Evolutionary conservation across 495 filamentous ascomycete species (phyloP).

Genomic region (Collariella sp.): DNA sequence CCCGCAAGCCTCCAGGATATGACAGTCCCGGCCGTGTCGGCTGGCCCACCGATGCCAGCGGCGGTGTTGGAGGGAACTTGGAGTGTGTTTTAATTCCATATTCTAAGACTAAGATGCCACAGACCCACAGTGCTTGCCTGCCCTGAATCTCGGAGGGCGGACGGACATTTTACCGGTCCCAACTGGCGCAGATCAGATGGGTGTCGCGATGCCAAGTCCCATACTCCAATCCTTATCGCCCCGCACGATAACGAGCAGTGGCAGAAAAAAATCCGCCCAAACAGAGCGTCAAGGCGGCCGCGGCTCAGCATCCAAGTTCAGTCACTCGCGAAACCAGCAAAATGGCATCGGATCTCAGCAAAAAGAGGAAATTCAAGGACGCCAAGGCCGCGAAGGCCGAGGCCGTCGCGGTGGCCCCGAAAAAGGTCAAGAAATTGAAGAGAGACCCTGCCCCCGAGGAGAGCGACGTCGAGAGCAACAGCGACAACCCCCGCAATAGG

Average conservation of each 20-base stretch:
- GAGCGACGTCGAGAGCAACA: conserved; percentile 19
- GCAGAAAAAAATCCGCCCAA: no score
- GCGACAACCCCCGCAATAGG: conserved; percentile 7
- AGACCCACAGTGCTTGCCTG: no score
- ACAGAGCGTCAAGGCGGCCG: no score
- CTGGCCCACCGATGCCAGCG: no score
- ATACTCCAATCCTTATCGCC: not conserved
- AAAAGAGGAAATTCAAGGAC: conserved; percentile 42
- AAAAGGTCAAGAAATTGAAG: conserved; percentile 26
- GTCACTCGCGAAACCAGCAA: conserved; percentile 5
- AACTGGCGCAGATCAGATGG: not conserved
- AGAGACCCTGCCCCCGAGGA: conserved; percentile 17
- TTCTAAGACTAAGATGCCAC: no score
- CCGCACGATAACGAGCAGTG: not conserved
- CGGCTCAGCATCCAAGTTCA: not conserved
- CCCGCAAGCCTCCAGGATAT: no score
- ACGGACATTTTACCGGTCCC: not conserved
- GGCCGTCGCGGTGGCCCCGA: conserved; percentile 11
- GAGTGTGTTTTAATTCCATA: no score
- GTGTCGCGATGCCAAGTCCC: not conserved
- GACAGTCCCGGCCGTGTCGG: no score
- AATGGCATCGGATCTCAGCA: conserved; percentile 38
- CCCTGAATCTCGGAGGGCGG: no score
- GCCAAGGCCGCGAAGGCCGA: conserved; percentile 25
- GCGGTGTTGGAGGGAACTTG: no score